These are phyloP conservation scores for Cladosporium sp. DNA, from an alignment of 2,329 filamentous ascomycete species.

Conservation along the genomic window DNA sequence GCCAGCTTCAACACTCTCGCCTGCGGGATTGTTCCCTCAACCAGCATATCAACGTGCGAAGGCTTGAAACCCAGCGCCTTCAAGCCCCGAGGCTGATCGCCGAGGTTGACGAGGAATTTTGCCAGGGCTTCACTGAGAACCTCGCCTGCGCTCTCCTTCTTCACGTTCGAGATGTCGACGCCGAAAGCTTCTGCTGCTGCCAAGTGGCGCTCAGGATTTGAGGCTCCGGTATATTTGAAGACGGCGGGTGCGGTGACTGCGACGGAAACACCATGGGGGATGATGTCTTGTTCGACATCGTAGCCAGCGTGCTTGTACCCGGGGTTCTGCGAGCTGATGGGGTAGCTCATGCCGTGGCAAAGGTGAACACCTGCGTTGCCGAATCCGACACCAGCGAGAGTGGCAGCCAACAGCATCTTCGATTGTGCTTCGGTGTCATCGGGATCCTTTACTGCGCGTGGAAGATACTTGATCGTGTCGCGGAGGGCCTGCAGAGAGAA, in stretches of 20 bases:
- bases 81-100: conserved; percentile 84
- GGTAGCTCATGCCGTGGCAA: conserved; percentile 92
- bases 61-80: conserved; percentile 74
- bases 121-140: conserved; percentile 78
- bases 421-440: conserved; percentile 90
- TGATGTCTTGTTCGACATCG: conserved; percentile 67
- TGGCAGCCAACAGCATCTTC: conserved; percentile 93
- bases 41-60: conserved; percentile 72
- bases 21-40: conserved; percentile 94
- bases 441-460: conserved; percentile 77
- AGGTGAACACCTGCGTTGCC: conserved; percentile 95
- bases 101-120: conserved; percentile 74
- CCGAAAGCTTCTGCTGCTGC: conserved; percentile 86
- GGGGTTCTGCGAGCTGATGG: conserved; percentile 91
- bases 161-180: conserved; percentile 81
- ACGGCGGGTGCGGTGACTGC: conserved; percentile 90
- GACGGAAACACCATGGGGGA: conserved; percentile 93
- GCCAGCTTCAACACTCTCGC: conserved; percentile 85
- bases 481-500: conserved; percentile 85
- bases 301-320: conserved; percentile 90
- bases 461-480: conserved; percentile 85
- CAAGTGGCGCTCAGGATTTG: conserved; percentile 88
- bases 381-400: conserved; percentile 90
- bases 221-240: conserved; percentile 86
- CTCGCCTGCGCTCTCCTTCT: conserved; percentile 83